Evolutionary conservation across 257 asterid species (phyloP), one percentile per base, ranked within the genome.

Genomic region (Misopates orontium): DNA sequence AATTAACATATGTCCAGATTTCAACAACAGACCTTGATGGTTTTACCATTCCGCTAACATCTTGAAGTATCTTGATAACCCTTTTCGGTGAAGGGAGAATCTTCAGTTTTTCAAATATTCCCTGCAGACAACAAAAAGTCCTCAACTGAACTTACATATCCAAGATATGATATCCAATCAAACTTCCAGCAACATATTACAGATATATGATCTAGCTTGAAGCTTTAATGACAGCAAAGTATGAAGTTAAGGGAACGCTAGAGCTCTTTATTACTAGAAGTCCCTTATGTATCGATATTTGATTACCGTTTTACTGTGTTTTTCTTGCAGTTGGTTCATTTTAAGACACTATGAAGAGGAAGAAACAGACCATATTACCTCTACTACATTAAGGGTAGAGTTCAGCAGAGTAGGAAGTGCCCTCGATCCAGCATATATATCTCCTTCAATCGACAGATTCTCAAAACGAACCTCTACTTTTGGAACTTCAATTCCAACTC

Each of bases 391-490:
- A 32, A 88, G 69, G 10, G 89, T 82, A 32, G 90, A 80, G 62
- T 88, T 88, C 58, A 79, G 58, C 40, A 88, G 84, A 69, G 96
- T 88, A 57, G 96, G 96, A 75, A 88, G 96, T n/a, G 96, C 96
- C 64, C 96, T 80, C 63, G 81, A 82, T 51, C 93, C 93, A 51
- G 72, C 70, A 67, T 83, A 77, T 20, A 87, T 89, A 59, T 88
- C 90, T 67, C 96, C 90, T 83, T 88, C 93, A 62, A 88, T 74
- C 1, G 90, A 78, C 50, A 87, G 73, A 56, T 83, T 61, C 74
- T 85, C 93, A 54, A 79, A 88, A 71, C 96, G 82, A 22, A 88
- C 79, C 67, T 81, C 90, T 49, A 87, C 77, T 75, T 75, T 80
- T 40, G 93, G 90, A 45, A 83, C 56, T 23, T 73, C 76, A 16